phyloP scores from a whole-genome alignment of 2,329 filamentous ascomycete species.

The Fusarium neocosmosporiellum region DNA sequence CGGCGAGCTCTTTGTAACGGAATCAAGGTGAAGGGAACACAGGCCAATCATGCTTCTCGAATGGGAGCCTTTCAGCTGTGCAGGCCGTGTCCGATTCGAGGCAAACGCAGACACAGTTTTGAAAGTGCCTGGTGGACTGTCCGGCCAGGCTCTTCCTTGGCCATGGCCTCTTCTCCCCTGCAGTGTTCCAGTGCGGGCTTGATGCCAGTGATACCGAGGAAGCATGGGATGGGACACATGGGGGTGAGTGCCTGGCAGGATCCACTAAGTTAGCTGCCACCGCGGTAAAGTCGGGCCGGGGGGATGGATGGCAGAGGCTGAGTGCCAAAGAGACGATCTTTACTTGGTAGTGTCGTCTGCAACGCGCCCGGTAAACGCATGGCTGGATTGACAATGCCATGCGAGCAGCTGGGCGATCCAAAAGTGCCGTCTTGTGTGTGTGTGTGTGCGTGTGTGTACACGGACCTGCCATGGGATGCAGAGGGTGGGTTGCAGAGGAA shows the following conservation, averaged over 20 bases:
- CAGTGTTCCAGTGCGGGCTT: conserved; percentile 14
- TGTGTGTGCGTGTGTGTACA: background rate
- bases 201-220: conserved; percentile 31
- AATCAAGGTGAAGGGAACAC: conserved; percentile 16
- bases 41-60: conserved; percentile 25
- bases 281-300: conserved; percentile 2
- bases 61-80: conserved; percentile 23
- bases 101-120: conserved; percentile 34
- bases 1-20: conserved; percentile 19
- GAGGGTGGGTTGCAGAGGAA: conserved; percentile 1
- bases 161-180: conserved; percentile 15
- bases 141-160: conserved; percentile 12
- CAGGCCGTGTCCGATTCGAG: conserved; percentile 21
- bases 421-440: conserved; percentile 1
- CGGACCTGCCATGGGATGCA: conserved; percentile 1
- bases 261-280: background rate
- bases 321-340: background rate
- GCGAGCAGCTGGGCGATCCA: background rate
- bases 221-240: conserved; percentile 19
- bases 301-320: background rate
- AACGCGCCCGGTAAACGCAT: background rate
- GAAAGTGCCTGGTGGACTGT: conserved; percentile 26
- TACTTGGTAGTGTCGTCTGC: background rate
- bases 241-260: conserved; percentile 6
- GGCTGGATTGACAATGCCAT: conserved; percentile 5